These are phyloP conservation scores for Mollisia scopiformis DNA, from an alignment of 2,329 filamentous ascomycete genomes.

Conservation along the genomic window DNA sequence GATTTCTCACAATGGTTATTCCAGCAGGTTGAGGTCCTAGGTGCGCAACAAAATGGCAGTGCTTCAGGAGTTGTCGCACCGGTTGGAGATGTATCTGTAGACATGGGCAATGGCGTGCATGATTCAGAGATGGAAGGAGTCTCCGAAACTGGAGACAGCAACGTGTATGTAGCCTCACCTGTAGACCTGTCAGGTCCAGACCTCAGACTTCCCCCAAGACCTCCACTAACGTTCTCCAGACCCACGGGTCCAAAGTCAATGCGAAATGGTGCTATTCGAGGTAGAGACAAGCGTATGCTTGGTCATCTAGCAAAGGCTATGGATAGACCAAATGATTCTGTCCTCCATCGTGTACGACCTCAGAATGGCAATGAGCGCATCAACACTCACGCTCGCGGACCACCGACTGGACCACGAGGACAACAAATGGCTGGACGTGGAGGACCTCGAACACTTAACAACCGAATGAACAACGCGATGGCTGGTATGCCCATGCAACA, in stretches of 20 bases:
- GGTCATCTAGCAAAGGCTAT: slow-evolving; percentile 83
- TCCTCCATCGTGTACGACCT: slow-evolving; percentile 78
- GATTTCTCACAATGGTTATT: slow-evolving; percentile 96
- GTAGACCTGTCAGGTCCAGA: slow-evolving; percentile 11
- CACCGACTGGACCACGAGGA: slow-evolving; percentile 71
- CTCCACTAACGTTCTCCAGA: slow-evolving; percentile 57
- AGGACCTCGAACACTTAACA: slow-evolving; percentile 42
- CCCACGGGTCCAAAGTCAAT: slow-evolving; percentile 95
- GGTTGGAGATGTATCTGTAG: slow-evolving; percentile 55
- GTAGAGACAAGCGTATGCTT: slow-evolving; percentile 79
- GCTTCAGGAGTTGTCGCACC: slow-evolving; percentile 16
- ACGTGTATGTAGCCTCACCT: slow-evolving; percentile 54
- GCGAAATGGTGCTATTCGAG: slow-evolving; percentile 62
- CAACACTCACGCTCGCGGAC: slow-evolving; percentile 73
- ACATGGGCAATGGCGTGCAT: slow-evolving; percentile 49
- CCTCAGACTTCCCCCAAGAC: slow-evolving; percentile 14
- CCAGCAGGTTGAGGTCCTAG: slow-evolving; percentile 73
- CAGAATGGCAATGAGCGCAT: slow-evolving; percentile 77
- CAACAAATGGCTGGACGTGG: slow-evolving; percentile 40
- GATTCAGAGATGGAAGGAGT: slow-evolving; percentile 76
- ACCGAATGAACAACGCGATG: slow-evolving; percentile 50
- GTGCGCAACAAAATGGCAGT: slow-evolving; percentile 61
- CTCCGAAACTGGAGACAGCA: slow-evolving; percentile 48
- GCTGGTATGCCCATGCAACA: slow-evolving; percentile 44
- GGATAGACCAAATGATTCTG: slow-evolving; percentile 75